Percentiles rank a stretch among this genome's conserved stretches.
Conservation (phyloP, 1,139 yeast genomes). For the Geotrichum citri-aurantii region DNA sequence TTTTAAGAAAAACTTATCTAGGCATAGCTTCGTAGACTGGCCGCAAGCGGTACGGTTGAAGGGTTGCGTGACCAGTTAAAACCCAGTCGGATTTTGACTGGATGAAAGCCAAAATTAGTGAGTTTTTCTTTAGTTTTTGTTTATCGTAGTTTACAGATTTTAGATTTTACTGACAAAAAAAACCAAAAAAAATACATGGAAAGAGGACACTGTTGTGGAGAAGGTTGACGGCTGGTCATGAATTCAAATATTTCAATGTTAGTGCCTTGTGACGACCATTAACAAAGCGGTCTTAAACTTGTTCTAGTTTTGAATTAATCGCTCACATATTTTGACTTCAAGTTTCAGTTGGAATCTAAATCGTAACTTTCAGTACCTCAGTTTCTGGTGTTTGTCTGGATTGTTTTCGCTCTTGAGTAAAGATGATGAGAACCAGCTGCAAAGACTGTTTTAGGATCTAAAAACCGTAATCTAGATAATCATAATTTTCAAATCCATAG, state of each 20-base stretch:
- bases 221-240: neutral
- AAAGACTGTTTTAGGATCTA: too few relatives aligned
- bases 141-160: neutral
- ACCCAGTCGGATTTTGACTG: neutral
- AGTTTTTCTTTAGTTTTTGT: neutral
- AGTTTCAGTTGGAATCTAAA: too few relatives aligned
- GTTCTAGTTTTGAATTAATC: neutral
- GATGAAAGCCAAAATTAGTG: neutral
- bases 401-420: too few relatives aligned
- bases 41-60: too few relatives aligned
- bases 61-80: neutral
- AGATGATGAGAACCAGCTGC: too few relatives aligned
- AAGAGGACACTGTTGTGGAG: neutral
- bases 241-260: neutral
- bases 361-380: neutral
- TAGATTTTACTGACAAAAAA: neutral
- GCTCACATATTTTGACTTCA: neutral
- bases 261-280: neutral
- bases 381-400: too few relatives aligned
- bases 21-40: too few relatives aligned
- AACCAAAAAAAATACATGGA: neutral
- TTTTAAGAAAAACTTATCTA: neutral
- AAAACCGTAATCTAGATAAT: neutral
- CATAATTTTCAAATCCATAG: neutral
- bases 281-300: neutral